phyloP scores from a whole-genome alignment of 306 rosid genomes.

The Myrica gale region DNA sequence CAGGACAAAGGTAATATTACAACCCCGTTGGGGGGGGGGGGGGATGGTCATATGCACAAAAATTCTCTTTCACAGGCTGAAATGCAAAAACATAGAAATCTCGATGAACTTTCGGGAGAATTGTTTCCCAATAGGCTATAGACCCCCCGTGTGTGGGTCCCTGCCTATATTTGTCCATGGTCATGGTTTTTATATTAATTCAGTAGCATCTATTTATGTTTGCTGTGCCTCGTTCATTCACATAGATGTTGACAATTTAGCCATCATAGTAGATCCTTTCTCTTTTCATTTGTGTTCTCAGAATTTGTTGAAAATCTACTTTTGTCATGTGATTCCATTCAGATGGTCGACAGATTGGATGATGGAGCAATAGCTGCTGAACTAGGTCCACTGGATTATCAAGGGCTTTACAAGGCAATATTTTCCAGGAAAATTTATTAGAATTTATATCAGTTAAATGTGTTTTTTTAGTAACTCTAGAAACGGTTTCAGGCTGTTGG shows the following conservation, averaged over 20 bases:
- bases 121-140: no score
- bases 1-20: no score
- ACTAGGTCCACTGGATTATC: conserved; percentile 79
- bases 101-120: no score
- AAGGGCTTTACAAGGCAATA: conserved; percentile 87
- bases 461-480: conserved; percentile 34
- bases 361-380: conserved; percentile 67
- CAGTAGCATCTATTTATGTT: not conserved
- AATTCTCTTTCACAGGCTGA: no score
- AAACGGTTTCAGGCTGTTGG: conserved; percentile 84
- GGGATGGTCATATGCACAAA: no score
- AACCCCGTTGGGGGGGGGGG: no score
- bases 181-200: not conserved
- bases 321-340: conserved; percentile 39
- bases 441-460: conserved; percentile 18
- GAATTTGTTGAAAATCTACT: conserved; percentile 10
- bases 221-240: conserved; percentile 1
- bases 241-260: conserved; percentile 10
- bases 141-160: no score
- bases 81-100: no score
- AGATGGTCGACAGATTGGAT: conserved; percentile 98
- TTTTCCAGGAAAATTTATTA: conserved; percentile 10
- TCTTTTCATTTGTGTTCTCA: not conserved
- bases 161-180: no score
- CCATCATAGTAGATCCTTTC: conserved; percentile 6